Conservation (phyloP, 345 rosid genomes). For the Draba incana region DNA sequence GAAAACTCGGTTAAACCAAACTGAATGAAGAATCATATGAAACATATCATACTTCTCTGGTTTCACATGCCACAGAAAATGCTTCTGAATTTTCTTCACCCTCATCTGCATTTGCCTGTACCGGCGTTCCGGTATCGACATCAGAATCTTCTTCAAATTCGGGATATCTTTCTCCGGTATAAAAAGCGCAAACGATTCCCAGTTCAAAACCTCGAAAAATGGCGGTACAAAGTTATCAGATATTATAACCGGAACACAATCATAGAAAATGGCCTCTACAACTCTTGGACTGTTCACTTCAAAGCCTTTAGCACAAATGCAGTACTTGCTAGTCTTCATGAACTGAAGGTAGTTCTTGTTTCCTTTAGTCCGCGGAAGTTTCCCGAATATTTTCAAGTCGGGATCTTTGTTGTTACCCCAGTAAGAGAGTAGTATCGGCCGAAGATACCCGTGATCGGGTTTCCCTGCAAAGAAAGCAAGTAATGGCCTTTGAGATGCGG, state of each 20-base stretch:
- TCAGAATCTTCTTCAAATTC: conserved; percentile 75
- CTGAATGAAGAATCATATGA: conserved; percentile 92
- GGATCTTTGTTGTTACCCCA: conserved; percentile 86
- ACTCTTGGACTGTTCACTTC: conserved; percentile 94
- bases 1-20: conserved; percentile 84
- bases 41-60: conserved; percentile 85
- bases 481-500: conserved; percentile 60
- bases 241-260: conserved; percentile 87
- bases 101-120: conserved; percentile 70
- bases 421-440: conserved; percentile 74
- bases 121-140: conserved; percentile 60
- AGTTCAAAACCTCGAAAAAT: conserved; percentile 73
- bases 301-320: conserved; percentile 86
- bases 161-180: conserved; percentile 85
- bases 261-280: conserved; percentile 91
- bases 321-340: conserved; percentile 94
- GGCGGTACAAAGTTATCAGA: conserved; percentile 94
- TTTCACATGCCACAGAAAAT: conserved; percentile 86
- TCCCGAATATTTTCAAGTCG: conserved; percentile 77
- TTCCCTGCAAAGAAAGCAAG: conserved; percentile 91
- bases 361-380: conserved; percentile 60
- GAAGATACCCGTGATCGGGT: conserved; percentile 74
- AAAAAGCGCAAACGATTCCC: conserved; percentile 89
- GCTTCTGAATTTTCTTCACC: conserved; percentile 80
- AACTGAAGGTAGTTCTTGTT: conserved; percentile 64